Percentiles rank a stretch among this genome's conserved stretches.
Conservation (phyloP, 108 stramenopile genomes). For the Stephanodiscus minutulus region DNA sequence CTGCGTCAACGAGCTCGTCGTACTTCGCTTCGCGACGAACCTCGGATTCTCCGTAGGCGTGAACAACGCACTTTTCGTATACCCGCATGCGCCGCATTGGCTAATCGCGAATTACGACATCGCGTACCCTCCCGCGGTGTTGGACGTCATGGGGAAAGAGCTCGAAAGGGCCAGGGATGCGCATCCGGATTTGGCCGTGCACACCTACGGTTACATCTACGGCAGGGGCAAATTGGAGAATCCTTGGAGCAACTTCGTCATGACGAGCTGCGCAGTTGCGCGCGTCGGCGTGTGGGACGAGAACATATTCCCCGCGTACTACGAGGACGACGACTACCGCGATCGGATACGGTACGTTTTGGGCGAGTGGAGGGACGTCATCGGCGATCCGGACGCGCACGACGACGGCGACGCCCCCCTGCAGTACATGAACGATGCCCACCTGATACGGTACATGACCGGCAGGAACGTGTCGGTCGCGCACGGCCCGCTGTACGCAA, state of each 20-base stretch:
- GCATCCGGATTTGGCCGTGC: constrained; percentile 32
- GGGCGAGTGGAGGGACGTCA: constrained; percentile 31
- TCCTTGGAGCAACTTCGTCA: constrained; percentile 52
- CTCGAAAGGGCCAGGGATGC: constrained; percentile 9
- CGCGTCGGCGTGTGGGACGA: constrained; percentile 47
- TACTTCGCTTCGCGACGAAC: constrained; percentile 48
- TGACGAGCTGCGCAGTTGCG: constrained; percentile 46
- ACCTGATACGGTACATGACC: constrained; percentile 45
- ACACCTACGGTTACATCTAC: constrained; percentile 47
- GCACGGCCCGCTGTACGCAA: constrained; percentile 42
- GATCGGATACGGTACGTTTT: constrained; percentile 47
- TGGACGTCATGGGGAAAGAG: constrained; percentile 29
- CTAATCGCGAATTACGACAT: constrained; percentile 50
- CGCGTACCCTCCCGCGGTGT: constrained; percentile 40
- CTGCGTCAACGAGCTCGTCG: constrained; percentile 41
- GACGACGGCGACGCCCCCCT: constrained; percentile 30
- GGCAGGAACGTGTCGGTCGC: constrained; percentile 46
- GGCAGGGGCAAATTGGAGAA: constrained; percentile 45
- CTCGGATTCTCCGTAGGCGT: constrained; percentile 45
- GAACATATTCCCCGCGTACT: constrained; percentile 48
- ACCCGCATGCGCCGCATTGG: constrained; percentile 42
- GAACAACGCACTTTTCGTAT: constrained; percentile 43
- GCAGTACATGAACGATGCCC: constrained; percentile 39
- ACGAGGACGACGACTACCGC: constrained; percentile 48
- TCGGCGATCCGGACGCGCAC: constrained; percentile 50